A percentile compares a stretch with the other conserved stretches of the same genome.
phyloP scores from a whole-genome alignment of 345 rosid species.

The Laguncularia racemosa region DNA sequence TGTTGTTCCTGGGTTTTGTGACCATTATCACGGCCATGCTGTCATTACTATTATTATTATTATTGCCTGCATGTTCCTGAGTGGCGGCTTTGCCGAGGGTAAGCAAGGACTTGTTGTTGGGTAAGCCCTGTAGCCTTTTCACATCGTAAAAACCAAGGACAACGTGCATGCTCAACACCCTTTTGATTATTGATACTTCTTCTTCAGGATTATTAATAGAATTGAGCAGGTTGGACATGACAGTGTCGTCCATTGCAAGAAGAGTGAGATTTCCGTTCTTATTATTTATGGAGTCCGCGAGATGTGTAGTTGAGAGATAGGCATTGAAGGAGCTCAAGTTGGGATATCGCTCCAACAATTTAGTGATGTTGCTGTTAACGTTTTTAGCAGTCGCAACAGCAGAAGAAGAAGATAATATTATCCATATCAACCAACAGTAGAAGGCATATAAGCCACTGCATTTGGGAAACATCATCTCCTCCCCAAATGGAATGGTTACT shows the following conservation, averaged over 20 bases:
- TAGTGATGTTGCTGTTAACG: neutral
- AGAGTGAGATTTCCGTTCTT: conserved; percentile 1
- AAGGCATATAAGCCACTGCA: too few species aligned
- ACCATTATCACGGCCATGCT: too few species aligned
- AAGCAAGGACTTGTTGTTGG: neutral
- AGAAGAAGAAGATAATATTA: neutral
- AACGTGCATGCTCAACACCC: conserved; percentile 12
- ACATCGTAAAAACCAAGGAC: conserved; percentile 9
- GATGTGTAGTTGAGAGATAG: conserved; percentile 2
- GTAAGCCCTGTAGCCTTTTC: conserved; percentile 5
- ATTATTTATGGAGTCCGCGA: conserved; percentile 6
- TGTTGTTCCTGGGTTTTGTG: too few species aligned
- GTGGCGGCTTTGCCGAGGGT: neutral
- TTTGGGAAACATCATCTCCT: too few species aligned
- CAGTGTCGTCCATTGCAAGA: conserved; percentile 13
- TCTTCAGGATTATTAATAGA: too few species aligned
- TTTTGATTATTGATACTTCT: conserved; percentile 2
- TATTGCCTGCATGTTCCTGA: too few species aligned
- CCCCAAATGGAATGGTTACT: too few species aligned
- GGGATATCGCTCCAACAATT: conserved; percentile 4
- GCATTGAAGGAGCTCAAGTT: conserved; percentile 8
- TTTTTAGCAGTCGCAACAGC: neutral
- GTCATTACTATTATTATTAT: too few species aligned
- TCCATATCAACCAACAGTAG: too few species aligned
- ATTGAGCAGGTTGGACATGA: conserved; percentile 1